Evolutionary conservation across 1,284 basidiomycete species (phyloP), one percentile per base, ranked within the genome.

Genomic region (Ustilago curta): DNA sequence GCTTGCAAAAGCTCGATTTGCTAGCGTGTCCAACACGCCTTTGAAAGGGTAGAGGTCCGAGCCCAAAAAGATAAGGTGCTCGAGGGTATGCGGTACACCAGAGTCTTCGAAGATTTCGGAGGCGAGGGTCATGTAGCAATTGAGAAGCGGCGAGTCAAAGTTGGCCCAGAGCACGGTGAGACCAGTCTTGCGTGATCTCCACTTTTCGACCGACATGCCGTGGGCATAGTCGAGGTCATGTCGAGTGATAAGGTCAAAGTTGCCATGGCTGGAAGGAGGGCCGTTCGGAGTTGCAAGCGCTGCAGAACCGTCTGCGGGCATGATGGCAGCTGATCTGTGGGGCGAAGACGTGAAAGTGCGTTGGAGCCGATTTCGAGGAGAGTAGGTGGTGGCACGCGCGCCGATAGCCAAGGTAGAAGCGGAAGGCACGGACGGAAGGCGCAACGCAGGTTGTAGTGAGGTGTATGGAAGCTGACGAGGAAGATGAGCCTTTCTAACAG

Each of bases 11-110:
- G 94, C 94, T 56, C 95, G 90, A 85, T 97, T 99, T 9, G 97
- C 97, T n/a, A 99, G 89, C 71, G 93, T 91, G 86, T 99, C 97
- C 59, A 99, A 90, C 51, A 98, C 92, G 29, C 96, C 97, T 86
- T 99, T 99, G 89, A 94, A 95, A 0, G 96, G 96, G 84, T 95
- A 85, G 37, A 80, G 61, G 29, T 79, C 60, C 42, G 78, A 82
- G 44, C 80, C 81, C 42, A 83, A 70, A 62, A 85, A 83, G 70
- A 84, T 83, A 59, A 83, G 76, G 59, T 82, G 79, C 69, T 85
- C 81, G 25, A 84, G 77, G 11, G 81, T 81, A 52, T 82, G 81
- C 2, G 81, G 64, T n/a, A 84, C 82, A 23, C 83, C 83, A 91
- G 93, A 80, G 51, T 86, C 86, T 21, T 85, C 82, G 35, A 85